A percentile compares a stretch with the other conserved stretches of the same genome.
phyloP scores from a whole-genome alignment of 352 stramenopile genomes.

The Phytophthora quininea region DNA sequence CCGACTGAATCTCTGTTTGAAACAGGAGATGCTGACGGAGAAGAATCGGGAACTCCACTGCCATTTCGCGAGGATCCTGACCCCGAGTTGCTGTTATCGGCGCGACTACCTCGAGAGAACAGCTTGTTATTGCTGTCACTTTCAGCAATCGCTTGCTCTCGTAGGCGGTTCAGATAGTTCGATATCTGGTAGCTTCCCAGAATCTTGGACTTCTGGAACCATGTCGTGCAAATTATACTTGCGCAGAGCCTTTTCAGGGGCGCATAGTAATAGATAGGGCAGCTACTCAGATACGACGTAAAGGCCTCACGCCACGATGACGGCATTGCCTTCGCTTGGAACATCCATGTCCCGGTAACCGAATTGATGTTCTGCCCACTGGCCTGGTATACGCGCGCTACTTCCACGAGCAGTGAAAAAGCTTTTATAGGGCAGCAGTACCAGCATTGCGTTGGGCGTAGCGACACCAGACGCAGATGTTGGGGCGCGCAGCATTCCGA shows the following conservation, averaged over 20 bases:
- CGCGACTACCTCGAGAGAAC: slow-evolving; percentile 49
- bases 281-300: slow-evolving; percentile 74
- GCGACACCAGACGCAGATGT: slow-evolving; percentile 34
- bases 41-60: slow-evolving; percentile 40
- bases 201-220: slow-evolving; percentile 84
- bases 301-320: slow-evolving; percentile 87
- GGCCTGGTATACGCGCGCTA: slow-evolving; percentile 79
- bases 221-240: slow-evolving; percentile 91
- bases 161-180: slow-evolving; percentile 72
- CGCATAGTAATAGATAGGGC: slow-evolving; percentile 84
- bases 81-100: slow-evolving; percentile 19
- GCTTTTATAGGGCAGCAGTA: slow-evolving; percentile 89
- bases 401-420: slow-evolving; percentile 87
- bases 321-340: slow-evolving; percentile 88
- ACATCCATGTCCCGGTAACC: slow-evolving; percentile 72
- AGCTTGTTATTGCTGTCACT: slow-evolving; percentile 85
- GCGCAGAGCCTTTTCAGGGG: slow-evolving; percentile 83
- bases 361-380: slow-evolving; percentile 82
- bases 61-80: slow-evolving; percentile 9
- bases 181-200: slow-evolving; percentile 85
- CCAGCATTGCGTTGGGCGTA: slow-evolving; percentile 57
- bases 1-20: slow-evolving; percentile 28
- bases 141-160: slow-evolving; percentile 75
- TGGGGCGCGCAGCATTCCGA: slow-evolving; percentile 72
- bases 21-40: slow-evolving; percentile 43